Base-by-base conservation (phyloP, 1,284 basidiomycete species). In the Sutorius eximius region DNA sequence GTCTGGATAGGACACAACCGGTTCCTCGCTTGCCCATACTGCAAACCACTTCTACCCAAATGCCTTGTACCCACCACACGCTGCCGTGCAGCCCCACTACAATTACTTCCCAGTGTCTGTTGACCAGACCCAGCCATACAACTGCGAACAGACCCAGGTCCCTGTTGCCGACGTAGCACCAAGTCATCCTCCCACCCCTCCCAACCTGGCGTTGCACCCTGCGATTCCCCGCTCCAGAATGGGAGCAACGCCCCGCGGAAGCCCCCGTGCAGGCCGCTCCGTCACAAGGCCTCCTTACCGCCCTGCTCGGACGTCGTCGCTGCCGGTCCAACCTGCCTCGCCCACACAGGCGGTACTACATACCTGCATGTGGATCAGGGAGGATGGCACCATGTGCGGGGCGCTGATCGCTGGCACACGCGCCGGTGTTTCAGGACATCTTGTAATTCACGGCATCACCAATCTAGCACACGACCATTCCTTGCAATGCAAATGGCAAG, bases 401-500 rank as follows among this genome's bases (percentile, higher is more conserved):
- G 24, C 0, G 7, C 32, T 2, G 1, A 62, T 69, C 33, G 36
- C 56, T 4, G 3, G 4, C 5, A 41, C 56, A 5, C 5, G 4
- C 6, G 0, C 5, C 3, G 33, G 1, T 0, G 29, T 66, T 6
- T 12, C 63, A 1, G 24, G 53, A 0, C 64, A 66, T n/a, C 61
- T 65, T 3, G 3, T 3, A 1, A 15, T 0, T 3, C 67, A 71
- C 2, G 51, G 48, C 0, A n/a, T 69, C 33, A 45, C 16, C 10
- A 45, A 51, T 0, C 5, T 47, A 29, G 0, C 20, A 5, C 37
- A 40, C n/a, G 0, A 48, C 2, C 0, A 1, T 11, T 24, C 0
- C 0, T 2, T 63, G 7, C 0, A 0, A 0, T 69, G 67, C 8
- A 27, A 9, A 22, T 72, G 70, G 69, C 3, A 1, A 0, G 46